Base-by-base conservation (phyloP, 2,329 filamentous ascomycete genomes). In the Lecanicillium sp. region DNA sequence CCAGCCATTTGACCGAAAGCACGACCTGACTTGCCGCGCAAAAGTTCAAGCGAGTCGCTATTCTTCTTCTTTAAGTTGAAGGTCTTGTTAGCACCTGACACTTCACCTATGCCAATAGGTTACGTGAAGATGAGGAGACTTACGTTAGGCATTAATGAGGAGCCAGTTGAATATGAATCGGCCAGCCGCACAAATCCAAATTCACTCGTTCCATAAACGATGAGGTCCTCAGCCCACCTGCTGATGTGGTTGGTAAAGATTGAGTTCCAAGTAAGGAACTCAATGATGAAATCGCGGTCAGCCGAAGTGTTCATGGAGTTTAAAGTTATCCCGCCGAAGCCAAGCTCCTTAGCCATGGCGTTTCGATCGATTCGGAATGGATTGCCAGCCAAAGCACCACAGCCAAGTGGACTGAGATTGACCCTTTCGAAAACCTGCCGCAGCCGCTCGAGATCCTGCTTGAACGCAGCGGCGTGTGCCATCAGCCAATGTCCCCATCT, bases 1-100 rank as follows among this genome's bases (percentile, higher is more conserved):
- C 85, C 85, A 5, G 83, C 75, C 78, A 90, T 84, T 47, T 87
- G 81, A 18, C 86, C 87, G 53, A 94, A 90, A 4, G 79, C 73
- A 48, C 83, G 72, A 2, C 85, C 85, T 35, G 70, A 70, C 67
- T 90, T 92, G 35, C 85, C 85, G 11, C 85, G 74, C 34, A 90
- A 70, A 11, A 90, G 48, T 48, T 69, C 69, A 7, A 92, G 68
- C n/a, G 73, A 79, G 60, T 92, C 85, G 1, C 74, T 70, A 61
- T 90, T 90, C 68, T 87, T 86, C 74, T 90, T 92, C 57, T 92
- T 88, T 17, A 35, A 31, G 30, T 25, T 34, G 27, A n/a, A 40
- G 88, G 64, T 0, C 25, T 28, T 28, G 25, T 28, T 28, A 28
- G 25, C n/a, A 28, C n/a, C 25, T 28, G 25, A 28, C 25, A 28